Conservation (phyloP, 1,284 basidiomycete species). For the Leccinum pachyderme region DNA sequence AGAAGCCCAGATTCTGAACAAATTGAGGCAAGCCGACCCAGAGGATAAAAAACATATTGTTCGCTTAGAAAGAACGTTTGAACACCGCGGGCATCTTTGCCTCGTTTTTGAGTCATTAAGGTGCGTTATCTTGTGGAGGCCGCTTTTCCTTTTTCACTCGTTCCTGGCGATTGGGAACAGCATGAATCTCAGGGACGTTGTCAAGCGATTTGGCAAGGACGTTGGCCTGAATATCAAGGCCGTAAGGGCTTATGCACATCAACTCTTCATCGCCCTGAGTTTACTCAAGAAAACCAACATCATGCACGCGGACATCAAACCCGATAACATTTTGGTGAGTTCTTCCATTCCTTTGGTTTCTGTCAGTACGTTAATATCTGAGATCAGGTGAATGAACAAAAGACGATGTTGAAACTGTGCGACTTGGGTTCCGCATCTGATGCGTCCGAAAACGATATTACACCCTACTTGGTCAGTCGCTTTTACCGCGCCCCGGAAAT, state of each 20-base stretch:
- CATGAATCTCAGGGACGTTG: constrained; percentile 97
- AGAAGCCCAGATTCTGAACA: constrained; percentile 87
- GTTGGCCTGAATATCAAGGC: constrained; percentile 95
- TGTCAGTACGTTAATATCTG: constrained; percentile 12
- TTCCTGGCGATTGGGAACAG: constrained; percentile 41
- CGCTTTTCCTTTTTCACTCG: not conserved
- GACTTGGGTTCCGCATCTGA: constrained; percentile 96
- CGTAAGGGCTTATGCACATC: constrained; percentile 96
- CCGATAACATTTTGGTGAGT: constrained; percentile 90
- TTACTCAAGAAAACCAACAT: constrained; percentile 87
- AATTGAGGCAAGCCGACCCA: constrained; percentile 85
- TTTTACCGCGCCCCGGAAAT: constrained; percentile 99
- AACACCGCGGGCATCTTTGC: constrained; percentile 95
- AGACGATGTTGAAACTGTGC: constrained; percentile 92
- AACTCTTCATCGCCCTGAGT: constrained; percentile 87
- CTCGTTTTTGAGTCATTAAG: constrained; percentile 95
- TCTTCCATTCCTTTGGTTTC: constrained; percentile 4
- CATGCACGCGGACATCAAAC: constrained; percentile 98
- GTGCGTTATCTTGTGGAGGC: constrained; percentile 42
- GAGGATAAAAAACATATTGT: constrained; percentile 97
- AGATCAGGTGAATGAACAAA: constrained; percentile 87
- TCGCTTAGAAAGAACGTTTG: constrained; percentile 89
- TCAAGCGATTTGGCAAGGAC: constrained; percentile 99
- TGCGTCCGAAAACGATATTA: constrained; percentile 93
- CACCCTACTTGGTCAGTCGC: constrained; percentile 95